Evolutionary conservation across 805 yeast genomes (phyloP).

Genomic region (Monosporozyma unispora): DNA sequence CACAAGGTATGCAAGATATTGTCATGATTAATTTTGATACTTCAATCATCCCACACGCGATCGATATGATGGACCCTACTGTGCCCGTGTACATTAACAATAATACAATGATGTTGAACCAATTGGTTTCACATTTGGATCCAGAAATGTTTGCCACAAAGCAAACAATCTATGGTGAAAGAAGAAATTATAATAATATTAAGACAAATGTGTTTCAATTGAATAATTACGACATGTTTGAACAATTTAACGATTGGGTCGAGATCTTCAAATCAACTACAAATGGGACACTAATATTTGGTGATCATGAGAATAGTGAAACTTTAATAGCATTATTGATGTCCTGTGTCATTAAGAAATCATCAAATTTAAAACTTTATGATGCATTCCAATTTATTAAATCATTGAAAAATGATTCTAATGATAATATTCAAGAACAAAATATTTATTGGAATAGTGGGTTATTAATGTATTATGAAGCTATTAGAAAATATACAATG

Average conservation of each 20-base stretch:
- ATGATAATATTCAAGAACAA: slow-evolving; percentile 11
- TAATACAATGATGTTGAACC: slow-evolving; percentile 6
- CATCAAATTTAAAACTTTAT: slow-evolving; percentile 14
- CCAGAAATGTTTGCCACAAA: slow-evolving; percentile 2
- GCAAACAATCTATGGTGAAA: slow-evolving; percentile 1
- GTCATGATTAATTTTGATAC: slow-evolving; percentile 32
- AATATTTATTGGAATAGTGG: slow-evolving; percentile 20
- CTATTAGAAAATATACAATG: slow-evolving; percentile 13
- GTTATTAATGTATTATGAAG: slow-evolving; percentile 17
- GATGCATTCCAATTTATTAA: slow-evolving; percentile 27
- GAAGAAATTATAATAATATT: slow-evolving; percentile 7
- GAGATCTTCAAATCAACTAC: slow-evolving; percentile 19
- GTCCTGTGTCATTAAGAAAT: slow-evolving; percentile 20
- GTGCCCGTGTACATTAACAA: neutral
- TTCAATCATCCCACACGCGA: slow-evolving; percentile 5
- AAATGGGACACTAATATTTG: slow-evolving; percentile 18
- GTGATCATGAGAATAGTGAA: slow-evolving; percentile 23
- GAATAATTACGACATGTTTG: slow-evolving; percentile 15
- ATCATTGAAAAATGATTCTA: slow-evolving; percentile 14
- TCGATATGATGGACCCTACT: neutral
- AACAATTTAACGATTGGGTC: slow-evolving; percentile 24
- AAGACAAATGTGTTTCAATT: slow-evolving; percentile 10
- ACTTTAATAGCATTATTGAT: slow-evolving; percentile 19
- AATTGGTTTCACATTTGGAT: neutral
- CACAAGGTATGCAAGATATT: slow-evolving; percentile 20